A percentile compares a stretch with the other conserved stretches of the same genome.
These are phyloP conservation scores for Karstenula rhodostoma DNA, from an alignment of 2,329 filamentous ascomycete species.

Conservation along the genomic window DNA sequence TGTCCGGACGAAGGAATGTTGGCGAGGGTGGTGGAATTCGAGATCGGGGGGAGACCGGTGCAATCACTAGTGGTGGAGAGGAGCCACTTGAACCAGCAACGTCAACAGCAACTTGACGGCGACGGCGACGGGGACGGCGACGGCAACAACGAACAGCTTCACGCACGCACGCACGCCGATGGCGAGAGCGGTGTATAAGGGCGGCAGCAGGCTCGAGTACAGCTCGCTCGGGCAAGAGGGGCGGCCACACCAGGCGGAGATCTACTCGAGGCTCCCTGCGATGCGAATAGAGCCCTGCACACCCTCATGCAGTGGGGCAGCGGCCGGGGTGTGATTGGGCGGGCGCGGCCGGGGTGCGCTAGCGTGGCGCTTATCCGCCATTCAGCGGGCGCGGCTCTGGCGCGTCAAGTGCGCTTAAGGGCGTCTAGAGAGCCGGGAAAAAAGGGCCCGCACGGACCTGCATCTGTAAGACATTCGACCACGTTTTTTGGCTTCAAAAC, in stretches of 20 bases:
- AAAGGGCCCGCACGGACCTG: slow-evolving; percentile 35
- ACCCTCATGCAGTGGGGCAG: slow-evolving; percentile 13
- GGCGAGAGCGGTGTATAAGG: slow-evolving; percentile 45
- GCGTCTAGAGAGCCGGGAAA: slow-evolving; percentile 35
- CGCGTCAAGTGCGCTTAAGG: slow-evolving; percentile 28
- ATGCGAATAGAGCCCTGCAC: slow-evolving; percentile 23
- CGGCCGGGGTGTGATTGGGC: slow-evolving; percentile 22
- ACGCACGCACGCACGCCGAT: slow-evolving; percentile 27
- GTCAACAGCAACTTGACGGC: too few species aligned
- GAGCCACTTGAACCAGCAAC: slow-evolving; percentile 18
- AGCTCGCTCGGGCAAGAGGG: slow-evolving; percentile 26
- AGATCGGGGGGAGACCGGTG: background rate
- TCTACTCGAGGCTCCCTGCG: slow-evolving; percentile 34
- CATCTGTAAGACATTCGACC: slow-evolving; percentile 31
- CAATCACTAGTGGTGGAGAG: background rate
- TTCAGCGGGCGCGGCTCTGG: slow-evolving; percentile 17
- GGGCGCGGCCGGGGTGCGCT: slow-evolving; percentile 1
- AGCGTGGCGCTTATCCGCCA: slow-evolving; percentile 18
- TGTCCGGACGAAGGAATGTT: background rate
- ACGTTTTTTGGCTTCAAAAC: slow-evolving; percentile 44
- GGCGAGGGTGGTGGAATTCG: slow-evolving; percentile 4
- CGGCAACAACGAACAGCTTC: slow-evolving; percentile 20
- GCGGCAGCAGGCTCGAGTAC: slow-evolving; percentile 26
- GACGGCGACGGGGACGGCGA: slow-evolving; percentile 29
- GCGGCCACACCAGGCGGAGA: slow-evolving; percentile 22